Conservation (phyloP, 2,329 filamentous ascomycete species). For the Fusarium denticulatum region DNA sequence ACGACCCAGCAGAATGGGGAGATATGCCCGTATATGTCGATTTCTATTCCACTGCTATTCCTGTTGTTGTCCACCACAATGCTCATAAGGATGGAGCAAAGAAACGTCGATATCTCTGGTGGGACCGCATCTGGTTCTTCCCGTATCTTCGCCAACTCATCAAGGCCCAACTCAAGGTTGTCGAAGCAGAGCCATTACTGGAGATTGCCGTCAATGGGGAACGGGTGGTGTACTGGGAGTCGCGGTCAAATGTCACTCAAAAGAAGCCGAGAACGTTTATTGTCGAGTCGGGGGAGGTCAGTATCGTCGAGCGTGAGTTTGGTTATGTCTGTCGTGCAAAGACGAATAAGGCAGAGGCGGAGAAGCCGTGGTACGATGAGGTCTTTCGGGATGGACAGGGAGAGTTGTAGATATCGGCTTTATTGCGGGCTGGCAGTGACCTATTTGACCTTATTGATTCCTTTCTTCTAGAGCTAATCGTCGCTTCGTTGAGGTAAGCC, state of each 20-base stretch:
- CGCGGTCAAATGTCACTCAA: neutral
- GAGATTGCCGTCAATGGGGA: neutral
- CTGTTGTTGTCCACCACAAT: conserved; percentile 36
- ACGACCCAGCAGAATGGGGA: conserved; percentile 9
- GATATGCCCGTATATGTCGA: conserved; percentile 34
- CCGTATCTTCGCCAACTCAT: conserved; percentile 20
- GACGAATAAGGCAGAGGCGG: neutral
- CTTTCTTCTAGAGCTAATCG: too few relatives aligned
- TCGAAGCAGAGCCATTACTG: neutral
- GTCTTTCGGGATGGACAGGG: conserved; percentile 30
- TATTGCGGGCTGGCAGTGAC: too few relatives aligned
- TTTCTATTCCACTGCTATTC: conserved; percentile 30
- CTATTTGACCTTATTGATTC: too few relatives aligned
- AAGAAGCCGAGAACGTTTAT: conserved; percentile 17
- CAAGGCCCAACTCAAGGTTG: neutral
- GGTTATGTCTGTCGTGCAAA: neutral
- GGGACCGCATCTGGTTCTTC: conserved; percentile 38
- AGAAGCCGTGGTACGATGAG: conserved; percentile 18
- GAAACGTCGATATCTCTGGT: conserved; percentile 24
- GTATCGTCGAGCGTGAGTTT: neutral
- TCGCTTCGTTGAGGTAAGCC: too few relatives aligned
- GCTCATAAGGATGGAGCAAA: conserved; percentile 24
- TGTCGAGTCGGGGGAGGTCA: fast-evolving
- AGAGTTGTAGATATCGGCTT: too few relatives aligned
- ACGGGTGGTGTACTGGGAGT: conserved; percentile 15